Conservation (phyloP, 78 protist genomes). For the Dictyostelium discoideum region DNA sequence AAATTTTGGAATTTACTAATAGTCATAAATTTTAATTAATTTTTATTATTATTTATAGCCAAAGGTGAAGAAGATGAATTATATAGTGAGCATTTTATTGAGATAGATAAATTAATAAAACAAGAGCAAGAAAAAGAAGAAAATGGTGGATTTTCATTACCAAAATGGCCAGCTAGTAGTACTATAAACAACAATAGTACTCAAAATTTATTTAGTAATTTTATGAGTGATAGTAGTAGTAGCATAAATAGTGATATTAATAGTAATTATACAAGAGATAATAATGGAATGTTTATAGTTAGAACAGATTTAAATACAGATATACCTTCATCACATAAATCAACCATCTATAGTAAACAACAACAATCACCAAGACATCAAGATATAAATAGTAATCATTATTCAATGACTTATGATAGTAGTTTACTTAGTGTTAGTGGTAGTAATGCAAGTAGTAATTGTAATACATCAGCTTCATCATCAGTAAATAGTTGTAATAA, state of each 20-base stretch:
- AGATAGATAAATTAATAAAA: slow-evolving; percentile 32
- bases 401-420: background rate
- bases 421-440: background rate
- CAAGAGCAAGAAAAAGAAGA: slow-evolving; percentile 11
- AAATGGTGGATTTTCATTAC: background rate
- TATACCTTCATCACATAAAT: slow-evolving; percentile 35
- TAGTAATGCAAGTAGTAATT: background rate
- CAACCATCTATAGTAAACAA: slow-evolving; percentile 22
- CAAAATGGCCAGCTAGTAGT: background rate
- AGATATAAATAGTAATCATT: background rate
- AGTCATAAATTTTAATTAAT: background rate
- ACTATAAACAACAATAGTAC: background rate
- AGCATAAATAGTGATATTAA: background rate
- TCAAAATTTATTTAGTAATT: background rate
- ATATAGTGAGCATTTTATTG: slow-evolving; percentile 22
- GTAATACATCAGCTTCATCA: slow-evolving; percentile 2
- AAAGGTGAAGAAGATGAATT: slow-evolving; percentile 13
- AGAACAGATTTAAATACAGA: slow-evolving; percentile 25
- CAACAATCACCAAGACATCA: background rate
- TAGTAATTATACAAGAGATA: background rate
- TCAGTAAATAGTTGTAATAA: background rate
- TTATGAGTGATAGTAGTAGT: background rate
- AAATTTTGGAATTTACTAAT: no score
- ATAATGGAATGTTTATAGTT: slow-evolving; percentile 3
- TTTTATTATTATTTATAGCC: background rate